Conservation (phyloP, 2,329 filamentous ascomycete species). For the Fusarium sp. region DNA sequence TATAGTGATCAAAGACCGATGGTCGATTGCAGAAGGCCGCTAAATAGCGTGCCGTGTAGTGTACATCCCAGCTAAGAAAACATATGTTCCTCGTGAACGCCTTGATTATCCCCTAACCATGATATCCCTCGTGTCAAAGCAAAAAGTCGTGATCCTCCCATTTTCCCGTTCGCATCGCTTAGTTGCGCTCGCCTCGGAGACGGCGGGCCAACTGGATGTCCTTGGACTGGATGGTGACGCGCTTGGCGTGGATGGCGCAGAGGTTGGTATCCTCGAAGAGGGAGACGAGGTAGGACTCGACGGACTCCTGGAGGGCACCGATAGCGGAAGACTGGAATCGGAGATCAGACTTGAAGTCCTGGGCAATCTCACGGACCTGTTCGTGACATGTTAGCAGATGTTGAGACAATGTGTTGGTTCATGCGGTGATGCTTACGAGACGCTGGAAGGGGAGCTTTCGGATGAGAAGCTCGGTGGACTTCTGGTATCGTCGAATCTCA, state of each 20-base stretch:
- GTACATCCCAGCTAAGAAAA: slow-evolving; percentile 59
- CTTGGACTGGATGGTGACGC: slow-evolving; percentile 97
- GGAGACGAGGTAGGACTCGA: slow-evolving; percentile 98
- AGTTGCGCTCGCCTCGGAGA: slow-evolving; percentile 94
- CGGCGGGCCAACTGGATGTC: slow-evolving; percentile 97
- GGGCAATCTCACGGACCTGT: slow-evolving; percentile 90
- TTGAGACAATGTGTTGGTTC: too few species aligned
- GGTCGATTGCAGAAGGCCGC: slow-evolving; percentile 47
- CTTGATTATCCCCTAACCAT: slow-evolving; percentile 61
- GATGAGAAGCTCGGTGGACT: slow-evolving; percentile 95
- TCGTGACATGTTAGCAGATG: slow-evolving; percentile 23
- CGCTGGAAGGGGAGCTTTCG: slow-evolving; percentile 98
- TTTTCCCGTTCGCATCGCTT: slow-evolving; percentile 55
- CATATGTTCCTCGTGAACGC: slow-evolving; percentile 60
- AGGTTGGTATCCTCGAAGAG: slow-evolving; percentile 99
- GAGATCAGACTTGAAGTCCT: slow-evolving; percentile 95
- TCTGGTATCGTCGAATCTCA: slow-evolving; percentile 99
- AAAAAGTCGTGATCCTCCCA: slow-evolving; percentile 59
- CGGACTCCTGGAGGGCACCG: slow-evolving; percentile 96
- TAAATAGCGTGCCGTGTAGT: slow-evolving; percentile 54
- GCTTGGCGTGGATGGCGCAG: slow-evolving; percentile 99
- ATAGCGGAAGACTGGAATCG: slow-evolving; percentile 99
- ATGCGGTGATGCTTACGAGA: slow-evolving; percentile 69
- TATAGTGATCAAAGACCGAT: slow-evolving; percentile 34
- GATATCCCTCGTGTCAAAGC: slow-evolving; percentile 56